Percentiles rank a stretch among this genome's conserved stretches.
These are phyloP conservation scores for Hura crepitans DNA, from an alignment of 441 rosid species.

Conservation along the genomic window DNA sequence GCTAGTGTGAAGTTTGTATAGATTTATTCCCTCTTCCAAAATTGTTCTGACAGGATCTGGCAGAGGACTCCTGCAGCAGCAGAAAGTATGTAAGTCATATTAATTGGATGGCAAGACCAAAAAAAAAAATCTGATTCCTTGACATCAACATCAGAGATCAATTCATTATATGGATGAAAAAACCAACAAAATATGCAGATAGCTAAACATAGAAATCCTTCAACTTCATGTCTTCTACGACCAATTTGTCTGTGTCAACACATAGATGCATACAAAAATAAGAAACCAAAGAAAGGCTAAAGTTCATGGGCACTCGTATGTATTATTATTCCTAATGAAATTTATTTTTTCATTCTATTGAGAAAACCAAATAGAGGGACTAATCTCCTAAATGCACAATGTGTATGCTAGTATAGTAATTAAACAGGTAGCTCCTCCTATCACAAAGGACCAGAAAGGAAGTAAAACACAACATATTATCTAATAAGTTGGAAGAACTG, in stretches of 20 bases:
- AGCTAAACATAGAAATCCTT: neutral
- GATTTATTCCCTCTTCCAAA: constrained; percentile 77
- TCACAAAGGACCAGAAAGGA: neutral
- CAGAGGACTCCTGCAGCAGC: constrained; percentile 59
- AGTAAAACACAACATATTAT: neutral
- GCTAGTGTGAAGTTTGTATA: constrained; percentile 62
- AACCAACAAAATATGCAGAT: neutral
- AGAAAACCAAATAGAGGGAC: no score
- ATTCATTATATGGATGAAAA: neutral
- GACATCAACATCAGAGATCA: neutral
- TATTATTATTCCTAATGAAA: neutral
- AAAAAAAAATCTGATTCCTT: neutral
- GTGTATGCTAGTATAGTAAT: no score
- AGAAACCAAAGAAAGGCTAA: no score
- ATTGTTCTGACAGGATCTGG: constrained; percentile 61
- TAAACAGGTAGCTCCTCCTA: neutral
- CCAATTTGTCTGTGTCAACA: neutral
- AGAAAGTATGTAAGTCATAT: constrained; percentile 13
- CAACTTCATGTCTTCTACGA: neutral
- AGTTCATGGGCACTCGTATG: neutral
- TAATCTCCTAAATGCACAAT: no score
- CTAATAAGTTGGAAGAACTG: neutral
- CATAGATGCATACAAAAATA: neutral
- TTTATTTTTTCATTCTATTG: neutral
- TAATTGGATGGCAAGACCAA: constrained; percentile 4